Percentiles rank a stretch among this genome's conserved stretches.
Conservation (phyloP, 805 yeast species). For the Candida cerambycidarum region DNA sequence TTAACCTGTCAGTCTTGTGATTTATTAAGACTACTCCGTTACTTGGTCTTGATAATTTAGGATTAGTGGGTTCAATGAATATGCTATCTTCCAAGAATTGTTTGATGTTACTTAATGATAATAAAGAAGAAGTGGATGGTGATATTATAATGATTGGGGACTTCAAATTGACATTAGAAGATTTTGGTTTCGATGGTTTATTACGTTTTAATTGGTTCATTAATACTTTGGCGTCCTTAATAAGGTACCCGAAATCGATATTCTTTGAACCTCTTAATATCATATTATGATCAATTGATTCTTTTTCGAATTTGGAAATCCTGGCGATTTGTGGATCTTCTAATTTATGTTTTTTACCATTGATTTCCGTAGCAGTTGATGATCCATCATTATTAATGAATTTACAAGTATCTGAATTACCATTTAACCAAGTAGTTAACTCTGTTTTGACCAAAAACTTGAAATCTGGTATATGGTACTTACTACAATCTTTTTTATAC, state of each 20-base stretch:
- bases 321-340: conserved; percentile 52
- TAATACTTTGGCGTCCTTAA: conserved; percentile 63
- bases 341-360: conserved; percentile 12
- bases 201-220: conserved; percentile 48
- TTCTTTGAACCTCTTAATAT: conserved; percentile 65
- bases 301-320: conserved; percentile 48
- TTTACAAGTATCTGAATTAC: conserved; percentile 60
- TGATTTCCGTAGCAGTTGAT: conserved; percentile 11
- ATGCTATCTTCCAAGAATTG: conserved; percentile 65
- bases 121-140: conserved; percentile 44
- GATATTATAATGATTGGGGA: conserved; percentile 46
- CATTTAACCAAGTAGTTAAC: conserved; percentile 76
- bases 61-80: conserved; percentile 52
- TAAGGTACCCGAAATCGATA: conserved; percentile 65
- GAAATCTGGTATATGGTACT: conserved; percentile 62
- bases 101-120: conserved; percentile 40
- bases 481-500: conserved; percentile 72
- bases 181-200: conserved; percentile 11
- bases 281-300: conserved; percentile 57
- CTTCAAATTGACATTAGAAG: conserved; percentile 24
- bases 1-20: conserved; percentile 55
- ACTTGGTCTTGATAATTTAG: conserved; percentile 18
- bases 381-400: conserved; percentile 26
- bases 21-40: conserved; percentile 48
- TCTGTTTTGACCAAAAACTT: conserved; percentile 85